Evolutionary conservation across 768 basidiomycete genomes (phyloP), one percentile per base, ranked within the genome.

Genomic region (Boletus vermiculosoides): DNA sequence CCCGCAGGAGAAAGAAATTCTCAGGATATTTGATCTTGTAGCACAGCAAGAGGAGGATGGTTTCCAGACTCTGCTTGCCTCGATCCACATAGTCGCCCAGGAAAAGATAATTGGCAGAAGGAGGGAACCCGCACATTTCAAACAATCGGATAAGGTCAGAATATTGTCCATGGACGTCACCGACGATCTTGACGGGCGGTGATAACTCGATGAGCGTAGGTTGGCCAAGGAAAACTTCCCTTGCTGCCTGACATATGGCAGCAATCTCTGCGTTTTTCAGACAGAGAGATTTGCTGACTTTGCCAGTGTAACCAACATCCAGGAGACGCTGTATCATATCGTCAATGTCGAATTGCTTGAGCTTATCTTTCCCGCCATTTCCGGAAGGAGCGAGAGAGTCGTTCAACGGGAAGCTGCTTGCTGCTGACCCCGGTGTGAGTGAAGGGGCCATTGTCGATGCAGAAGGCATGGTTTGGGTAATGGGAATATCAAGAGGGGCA

Each of bases 11-110:
- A 80, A 98, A 98, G 78, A 99, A 98, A 77, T 98, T 98, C 77
- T 99, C 97, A 9, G 97, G 97, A 74, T 95, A 99, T 75, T 98
- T 98, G 79, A 99, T 92, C 81, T 99, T 99, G 85, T 98, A 98
- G 74, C 97, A 98, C 41, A 98, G 79, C 40, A 99, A 80, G 48
- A 99, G 84, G 25, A 98, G 84, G 69, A 99, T 98, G 16, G 97
- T 98, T 74, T 99, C 97, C 58, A 99, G 83, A 67, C 92, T 94
- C 76, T 98, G 96, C 76, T 98, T 98, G 31, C 97, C 97, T 61
- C 97, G 82, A 76, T 99, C 97, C 68, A 99, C 97, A 68, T 99
- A 99, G 76, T 99, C 97, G 44, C 97, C 97, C 44, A 99, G 83
- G 80, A 98, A 99, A 58, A 99, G 90, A 74, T 98, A 99, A 71